Conservation (phyloP, 106 monocot species). For the Hemerocallis citrina region DNA sequence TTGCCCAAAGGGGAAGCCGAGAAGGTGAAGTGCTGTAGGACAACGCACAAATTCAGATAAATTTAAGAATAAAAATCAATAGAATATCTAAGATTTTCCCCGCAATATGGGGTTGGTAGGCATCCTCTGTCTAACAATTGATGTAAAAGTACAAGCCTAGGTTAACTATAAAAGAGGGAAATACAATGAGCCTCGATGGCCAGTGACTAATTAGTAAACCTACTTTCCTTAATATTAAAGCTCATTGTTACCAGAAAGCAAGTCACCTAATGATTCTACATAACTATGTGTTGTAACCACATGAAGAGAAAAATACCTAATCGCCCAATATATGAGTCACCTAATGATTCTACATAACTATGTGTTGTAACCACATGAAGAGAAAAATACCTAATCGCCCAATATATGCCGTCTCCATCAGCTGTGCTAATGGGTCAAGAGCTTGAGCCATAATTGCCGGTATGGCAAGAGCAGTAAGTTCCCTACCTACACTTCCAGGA, state of each 20-base stretch:
- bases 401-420: slow-evolving; percentile 92
- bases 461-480: slow-evolving; percentile 75
- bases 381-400: slow-evolving; percentile 73
- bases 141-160: not conserved
- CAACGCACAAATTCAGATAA: no score
- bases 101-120: no score
- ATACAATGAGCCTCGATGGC: not conserved
- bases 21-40: no score
- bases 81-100: no score
- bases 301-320: no score
- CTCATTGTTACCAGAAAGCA: not conserved
- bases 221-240: not conserved
- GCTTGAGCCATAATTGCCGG: slow-evolving; percentile 91
- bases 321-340: no score
- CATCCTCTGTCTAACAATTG: not conserved
- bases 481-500: slow-evolving; percentile 37
- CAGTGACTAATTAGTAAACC: not conserved
- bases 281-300: no score
- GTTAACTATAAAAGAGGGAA: not conserved
- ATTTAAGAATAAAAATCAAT: no score
- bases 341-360: no score
- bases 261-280: not conserved
- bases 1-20: not conserved
- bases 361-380: not conserved
- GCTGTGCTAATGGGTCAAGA: slow-evolving; percentile 84